Conservation (phyloP, 805 yeast genomes). For the Nakazawaea pomicola region DNA sequence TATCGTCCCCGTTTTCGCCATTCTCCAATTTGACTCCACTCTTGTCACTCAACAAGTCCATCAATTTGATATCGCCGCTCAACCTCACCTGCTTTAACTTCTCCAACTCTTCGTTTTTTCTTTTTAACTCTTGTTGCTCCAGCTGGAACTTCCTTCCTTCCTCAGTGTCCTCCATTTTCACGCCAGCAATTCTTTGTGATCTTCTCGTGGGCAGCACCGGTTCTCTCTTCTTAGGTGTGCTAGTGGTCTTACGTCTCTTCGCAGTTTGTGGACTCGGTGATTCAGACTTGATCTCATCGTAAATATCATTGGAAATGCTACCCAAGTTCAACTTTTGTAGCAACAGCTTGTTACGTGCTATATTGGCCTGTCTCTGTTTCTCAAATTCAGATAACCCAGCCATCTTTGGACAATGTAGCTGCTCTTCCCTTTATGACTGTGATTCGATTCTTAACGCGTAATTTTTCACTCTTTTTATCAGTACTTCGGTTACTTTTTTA, state of each 20-base stretch:
- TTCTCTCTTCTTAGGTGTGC: conserved; percentile 21
- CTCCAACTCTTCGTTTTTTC: conserved; percentile 35
- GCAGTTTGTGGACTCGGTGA: conserved; percentile 19
- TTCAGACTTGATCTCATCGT: conserved; percentile 37
- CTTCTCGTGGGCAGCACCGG: conserved; percentile 58
- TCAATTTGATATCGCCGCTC: conserved; percentile 58
- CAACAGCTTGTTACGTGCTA: conserved; percentile 75
- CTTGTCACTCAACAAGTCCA: conserved; percentile 48
- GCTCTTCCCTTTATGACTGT: neutral
- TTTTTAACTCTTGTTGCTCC: conserved; percentile 29
- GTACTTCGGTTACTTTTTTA: neutral
- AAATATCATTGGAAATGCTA: conserved; percentile 47
- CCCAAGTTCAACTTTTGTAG: conserved; percentile 67
- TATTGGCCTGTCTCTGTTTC: conserved; percentile 67
- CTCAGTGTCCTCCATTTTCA: conserved; percentile 48
- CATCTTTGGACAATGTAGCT: conserved; percentile 15
- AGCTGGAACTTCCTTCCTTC: conserved; percentile 31
- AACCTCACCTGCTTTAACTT: conserved; percentile 52
- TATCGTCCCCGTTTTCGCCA: conserved; percentile 31
- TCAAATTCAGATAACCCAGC: conserved; percentile 56
- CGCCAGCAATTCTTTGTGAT: conserved; percentile 77
- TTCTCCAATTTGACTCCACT: conserved; percentile 22
- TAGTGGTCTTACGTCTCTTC: conserved; percentile 12
- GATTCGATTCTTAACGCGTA: too few relatives aligned
- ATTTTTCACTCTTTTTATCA: neutral